A percentile compares a stretch with the other conserved stretches of the same genome.
Evolutionary conservation across 257 asterid species (phyloP).

Genomic region (Cordia subcordata): DNA sequence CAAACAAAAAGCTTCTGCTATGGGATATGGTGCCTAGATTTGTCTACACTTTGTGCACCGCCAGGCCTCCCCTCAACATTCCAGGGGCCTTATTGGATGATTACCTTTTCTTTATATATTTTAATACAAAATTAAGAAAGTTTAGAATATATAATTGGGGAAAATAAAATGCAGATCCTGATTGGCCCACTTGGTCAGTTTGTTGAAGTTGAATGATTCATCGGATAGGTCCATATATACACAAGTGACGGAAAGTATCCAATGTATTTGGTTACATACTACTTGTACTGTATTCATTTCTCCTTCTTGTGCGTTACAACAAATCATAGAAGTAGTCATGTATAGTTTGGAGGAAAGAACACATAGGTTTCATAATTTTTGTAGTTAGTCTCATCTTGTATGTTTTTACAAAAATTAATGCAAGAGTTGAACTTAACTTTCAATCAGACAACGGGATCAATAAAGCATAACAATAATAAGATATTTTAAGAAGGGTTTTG

Average conservation of each 20-base stretch:
- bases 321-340: too few species aligned
- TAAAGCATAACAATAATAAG: too few species aligned
- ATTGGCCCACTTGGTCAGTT: not conserved
- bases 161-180: not conserved
- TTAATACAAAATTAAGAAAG: not conserved
- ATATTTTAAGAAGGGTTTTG: too few species aligned
- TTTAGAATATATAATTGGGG: not conserved
- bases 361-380: too few species aligned
- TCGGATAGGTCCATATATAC: constrained; percentile 6
- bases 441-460: too few species aligned
- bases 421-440: too few species aligned
- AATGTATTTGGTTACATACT: constrained; percentile 6
- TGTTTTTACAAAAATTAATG: too few species aligned
- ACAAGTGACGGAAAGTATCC: not conserved
- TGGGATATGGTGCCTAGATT: constrained; percentile 3
- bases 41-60: constrained; percentile 4
- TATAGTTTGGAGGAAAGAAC: too few species aligned
- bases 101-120: too few species aligned
- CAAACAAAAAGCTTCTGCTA: not conserved
- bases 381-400: too few species aligned
- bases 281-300: too few species aligned
- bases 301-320: too few species aligned
- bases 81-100: not conserved
- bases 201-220: constrained; percentile 2
- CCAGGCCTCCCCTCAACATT: not conserved